phyloP scores from a whole-genome alignment of 208 protist genomes.

The Trichomonas gallinae region DNA sequence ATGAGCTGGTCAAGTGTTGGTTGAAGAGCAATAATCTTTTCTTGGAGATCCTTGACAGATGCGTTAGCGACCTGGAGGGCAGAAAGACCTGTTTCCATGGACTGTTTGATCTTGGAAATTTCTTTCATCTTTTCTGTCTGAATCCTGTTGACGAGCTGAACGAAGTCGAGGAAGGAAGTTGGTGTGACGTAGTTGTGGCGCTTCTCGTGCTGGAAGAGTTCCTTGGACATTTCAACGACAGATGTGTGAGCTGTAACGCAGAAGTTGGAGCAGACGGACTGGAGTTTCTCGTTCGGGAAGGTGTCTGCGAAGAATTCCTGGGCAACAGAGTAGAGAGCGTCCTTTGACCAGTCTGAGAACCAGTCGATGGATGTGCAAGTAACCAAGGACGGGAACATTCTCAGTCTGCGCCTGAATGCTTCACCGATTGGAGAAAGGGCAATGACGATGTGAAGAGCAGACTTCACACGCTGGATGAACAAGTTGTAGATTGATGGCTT shows the following conservation, averaged over 20 bases:
- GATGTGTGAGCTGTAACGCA: conserved; percentile 76
- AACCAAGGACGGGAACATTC: conserved; percentile 90
- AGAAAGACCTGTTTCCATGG: conserved; percentile 54
- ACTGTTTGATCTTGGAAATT: conserved; percentile 37
- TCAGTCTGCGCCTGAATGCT: conserved; percentile 73
- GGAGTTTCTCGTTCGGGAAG: not conserved
- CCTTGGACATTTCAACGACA: conserved; percentile 62
- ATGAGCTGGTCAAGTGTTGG: conserved; percentile 71
- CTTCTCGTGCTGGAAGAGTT: conserved; percentile 67
- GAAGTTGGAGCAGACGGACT: conserved; percentile 45
- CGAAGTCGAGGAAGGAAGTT: conserved; percentile 88
- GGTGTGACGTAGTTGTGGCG: conserved; percentile 93
- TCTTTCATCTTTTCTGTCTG: conserved; percentile 62
- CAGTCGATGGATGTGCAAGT: conserved; percentile 97
- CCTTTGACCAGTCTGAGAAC: conserved; percentile 67
- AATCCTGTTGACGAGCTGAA: conserved; percentile 66
- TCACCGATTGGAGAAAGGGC: conserved; percentile 86
- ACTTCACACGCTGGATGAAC: conserved; percentile 70
- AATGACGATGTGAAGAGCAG: conserved; percentile 81
- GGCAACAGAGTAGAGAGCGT: conserved; percentile 77
- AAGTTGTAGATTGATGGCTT: conserved; percentile 71
- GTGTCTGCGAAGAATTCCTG: not conserved
- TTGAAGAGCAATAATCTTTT: conserved; percentile 73
- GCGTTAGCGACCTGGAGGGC: conserved; percentile 71
- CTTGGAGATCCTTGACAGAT: conserved; percentile 77